Conservation (phyloP, 2,329 filamentous ascomycete species). For the Aspergillus puulaauensis region DNA sequence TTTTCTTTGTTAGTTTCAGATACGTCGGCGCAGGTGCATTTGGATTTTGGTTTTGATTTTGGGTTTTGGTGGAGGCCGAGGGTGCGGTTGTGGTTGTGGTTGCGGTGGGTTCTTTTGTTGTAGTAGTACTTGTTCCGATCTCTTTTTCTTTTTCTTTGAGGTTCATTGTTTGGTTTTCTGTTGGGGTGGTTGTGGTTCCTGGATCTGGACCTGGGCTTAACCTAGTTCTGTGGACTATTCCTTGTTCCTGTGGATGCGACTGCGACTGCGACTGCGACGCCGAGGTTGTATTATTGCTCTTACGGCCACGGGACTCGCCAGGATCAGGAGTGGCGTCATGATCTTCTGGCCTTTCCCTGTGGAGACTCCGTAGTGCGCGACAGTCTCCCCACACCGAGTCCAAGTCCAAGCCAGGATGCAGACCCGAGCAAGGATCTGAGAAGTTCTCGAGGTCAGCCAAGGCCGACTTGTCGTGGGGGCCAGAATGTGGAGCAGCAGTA, state of each 20-base stretch:
- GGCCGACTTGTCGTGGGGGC: conserved; percentile 2
- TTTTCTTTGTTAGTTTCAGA: conserved; percentile 3
- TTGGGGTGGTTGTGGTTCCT: not conserved
- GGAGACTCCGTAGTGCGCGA: not conserved
- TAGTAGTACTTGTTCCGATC: not conserved
- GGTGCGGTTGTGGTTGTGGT: not conserved
- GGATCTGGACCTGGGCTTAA: not conserved
- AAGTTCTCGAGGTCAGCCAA: not conserved
- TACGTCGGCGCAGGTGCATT: not conserved
- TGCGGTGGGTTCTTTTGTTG: not conserved
- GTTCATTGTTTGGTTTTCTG: not conserved
- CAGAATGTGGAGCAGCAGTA: not conserved
- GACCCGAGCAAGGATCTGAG: not conserved
- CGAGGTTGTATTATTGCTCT: not conserved
- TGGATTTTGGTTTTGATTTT: no score
- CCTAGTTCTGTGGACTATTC: not conserved
- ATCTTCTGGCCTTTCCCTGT: not conserved
- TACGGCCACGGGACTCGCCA: no score
- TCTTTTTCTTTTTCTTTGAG: not conserved
- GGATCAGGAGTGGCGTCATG: not conserved
- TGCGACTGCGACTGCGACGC: not conserved
- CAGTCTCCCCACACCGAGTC: not conserved
- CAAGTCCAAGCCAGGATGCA: not conserved
- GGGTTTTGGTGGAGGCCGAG: not conserved
- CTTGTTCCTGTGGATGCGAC: not conserved